Conservation (phyloP, 1,284 basidiomycete genomes). For the Wallemia mellicola region DNA sequence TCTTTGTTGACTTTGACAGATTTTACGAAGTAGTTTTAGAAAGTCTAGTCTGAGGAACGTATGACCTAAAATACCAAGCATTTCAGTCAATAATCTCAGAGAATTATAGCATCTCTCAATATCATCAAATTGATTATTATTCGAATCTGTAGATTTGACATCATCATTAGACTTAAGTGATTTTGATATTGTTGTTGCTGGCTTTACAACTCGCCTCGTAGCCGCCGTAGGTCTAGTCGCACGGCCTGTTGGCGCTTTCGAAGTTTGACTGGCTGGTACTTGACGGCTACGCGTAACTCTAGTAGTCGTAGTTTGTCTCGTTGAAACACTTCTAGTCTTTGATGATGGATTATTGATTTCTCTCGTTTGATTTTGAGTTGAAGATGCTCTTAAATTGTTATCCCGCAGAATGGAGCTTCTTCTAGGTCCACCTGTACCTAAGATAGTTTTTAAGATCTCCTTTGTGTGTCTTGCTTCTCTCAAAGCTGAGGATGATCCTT, state of each 20-base stretch:
- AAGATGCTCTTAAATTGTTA: neutral
- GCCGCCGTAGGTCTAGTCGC: neutral
- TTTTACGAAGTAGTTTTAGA: slow-evolving; percentile 23
- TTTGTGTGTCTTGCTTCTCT: neutral
- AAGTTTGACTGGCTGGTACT: neutral
- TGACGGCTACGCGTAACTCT: neutral
- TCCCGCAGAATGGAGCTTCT: neutral
- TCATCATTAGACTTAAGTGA: neutral
- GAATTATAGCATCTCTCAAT: neutral
- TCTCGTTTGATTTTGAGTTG: neutral
- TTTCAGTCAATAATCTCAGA: slow-evolving; percentile 21
- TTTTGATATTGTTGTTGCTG: neutral
- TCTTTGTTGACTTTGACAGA: slow-evolving; percentile 18
- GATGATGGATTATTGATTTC: neutral
- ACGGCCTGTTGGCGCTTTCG: neutral
- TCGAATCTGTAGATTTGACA: neutral
- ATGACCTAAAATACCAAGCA: slow-evolving; percentile 33
- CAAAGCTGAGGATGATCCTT: neutral
- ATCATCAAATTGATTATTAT: neutral
- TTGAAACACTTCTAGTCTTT: neutral
- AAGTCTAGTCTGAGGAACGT: slow-evolving; percentile 20
- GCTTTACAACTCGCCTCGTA: neutral
- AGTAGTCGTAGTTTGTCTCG: neutral
- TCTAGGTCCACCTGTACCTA: neutral
- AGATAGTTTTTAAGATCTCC: neutral